Evolutionary conservation across 2,329 filamentous ascomycete genomes (phyloP).

Genomic region (Penicillium concentricum): DNA sequence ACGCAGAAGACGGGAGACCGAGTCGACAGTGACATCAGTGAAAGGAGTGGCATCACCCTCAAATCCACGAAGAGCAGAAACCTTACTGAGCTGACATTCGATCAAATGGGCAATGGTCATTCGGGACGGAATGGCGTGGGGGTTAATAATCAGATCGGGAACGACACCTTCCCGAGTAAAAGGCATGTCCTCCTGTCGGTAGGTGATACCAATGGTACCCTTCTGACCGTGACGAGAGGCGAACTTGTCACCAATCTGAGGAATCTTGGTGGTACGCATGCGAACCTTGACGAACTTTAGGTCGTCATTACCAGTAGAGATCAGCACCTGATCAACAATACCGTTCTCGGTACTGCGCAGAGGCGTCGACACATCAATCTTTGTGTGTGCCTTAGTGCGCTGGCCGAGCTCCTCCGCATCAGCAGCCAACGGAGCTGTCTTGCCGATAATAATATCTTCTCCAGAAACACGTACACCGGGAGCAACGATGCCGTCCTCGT

Average conservation of each 20-base stretch:
- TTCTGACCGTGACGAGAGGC: constrained; percentile 99
- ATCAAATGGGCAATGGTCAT: constrained; percentile 99
- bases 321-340: constrained; percentile 88
- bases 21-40: constrained; percentile 94
- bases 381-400: constrained; percentile 82
- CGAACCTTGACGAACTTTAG: constrained; percentile 96
- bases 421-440: constrained; percentile 90
- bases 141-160: constrained; percentile 97
- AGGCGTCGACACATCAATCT: constrained; percentile 93
- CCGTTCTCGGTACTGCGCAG: constrained; percentile 94
- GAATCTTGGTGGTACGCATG: constrained; percentile 94
- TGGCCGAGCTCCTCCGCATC: constrained; percentile 94
- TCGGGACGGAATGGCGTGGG: constrained; percentile 97
- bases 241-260: constrained; percentile 99
- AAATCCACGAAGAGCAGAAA: constrained; percentile 86
- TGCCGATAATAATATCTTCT: constrained; percentile 98
- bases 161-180: constrained; percentile 89
- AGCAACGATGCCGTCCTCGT: constrained; percentile 91
- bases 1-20: constrained; percentile 79
- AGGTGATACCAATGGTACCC: constrained; percentile 98
- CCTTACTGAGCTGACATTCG: constrained; percentile 95
- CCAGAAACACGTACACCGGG: constrained; percentile 93
- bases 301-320: constrained; percentile 93
- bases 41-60: constrained; percentile 98
- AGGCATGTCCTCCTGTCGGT: constrained; percentile 97